These are phyloP conservation scores for Selaginella tamariscina DNA, from an alignment of 75 land plant species.

Conservation along the genomic window DNA sequence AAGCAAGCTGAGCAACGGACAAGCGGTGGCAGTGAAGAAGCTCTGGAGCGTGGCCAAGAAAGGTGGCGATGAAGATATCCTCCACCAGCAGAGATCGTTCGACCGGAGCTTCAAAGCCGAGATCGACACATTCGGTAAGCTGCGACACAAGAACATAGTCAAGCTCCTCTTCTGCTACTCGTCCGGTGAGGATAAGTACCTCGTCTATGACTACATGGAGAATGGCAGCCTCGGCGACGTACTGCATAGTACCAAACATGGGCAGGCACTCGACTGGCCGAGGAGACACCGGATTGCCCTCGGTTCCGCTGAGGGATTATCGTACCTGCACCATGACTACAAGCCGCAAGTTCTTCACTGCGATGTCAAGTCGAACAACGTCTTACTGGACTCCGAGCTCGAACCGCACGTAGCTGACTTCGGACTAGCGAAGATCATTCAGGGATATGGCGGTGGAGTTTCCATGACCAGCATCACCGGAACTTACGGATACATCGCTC, in stretches of 20 bases:
- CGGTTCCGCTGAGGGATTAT: neutral
- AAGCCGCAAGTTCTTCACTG: neutral
- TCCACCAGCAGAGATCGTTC: too few species aligned
- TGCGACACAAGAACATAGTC: constrained; percentile 81
- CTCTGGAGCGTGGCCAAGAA: constrained; percentile 38
- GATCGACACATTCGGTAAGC: constrained; percentile 64
- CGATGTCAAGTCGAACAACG: neutral
- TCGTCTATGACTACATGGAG: constrained; percentile 80
- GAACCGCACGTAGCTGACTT: neutral
- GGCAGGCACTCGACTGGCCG: neutral
- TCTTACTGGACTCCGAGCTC: neutral
- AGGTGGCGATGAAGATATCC: constrained; percentile 3
- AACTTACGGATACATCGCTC: neutral
- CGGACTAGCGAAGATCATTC: neutral
- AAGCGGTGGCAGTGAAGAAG: constrained; percentile 68
- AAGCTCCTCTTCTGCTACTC: constrained; percentile 65
- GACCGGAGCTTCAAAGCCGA: constrained; percentile 66
- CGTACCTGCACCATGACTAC: neutral
- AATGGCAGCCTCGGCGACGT: constrained; percentile 87
- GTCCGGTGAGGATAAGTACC: constrained; percentile 40
- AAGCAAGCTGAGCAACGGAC: constrained; percentile 46
- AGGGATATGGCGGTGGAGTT: neutral
- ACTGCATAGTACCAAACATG: constrained; percentile 38
- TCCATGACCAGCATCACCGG: neutral
- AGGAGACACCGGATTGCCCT: neutral